A percentile compares a stretch with the other conserved stretches of the same genome.
Evolutionary conservation across 1,284 basidiomycete species (phyloP).

Genomic region (Serendipita sp.): DNA sequence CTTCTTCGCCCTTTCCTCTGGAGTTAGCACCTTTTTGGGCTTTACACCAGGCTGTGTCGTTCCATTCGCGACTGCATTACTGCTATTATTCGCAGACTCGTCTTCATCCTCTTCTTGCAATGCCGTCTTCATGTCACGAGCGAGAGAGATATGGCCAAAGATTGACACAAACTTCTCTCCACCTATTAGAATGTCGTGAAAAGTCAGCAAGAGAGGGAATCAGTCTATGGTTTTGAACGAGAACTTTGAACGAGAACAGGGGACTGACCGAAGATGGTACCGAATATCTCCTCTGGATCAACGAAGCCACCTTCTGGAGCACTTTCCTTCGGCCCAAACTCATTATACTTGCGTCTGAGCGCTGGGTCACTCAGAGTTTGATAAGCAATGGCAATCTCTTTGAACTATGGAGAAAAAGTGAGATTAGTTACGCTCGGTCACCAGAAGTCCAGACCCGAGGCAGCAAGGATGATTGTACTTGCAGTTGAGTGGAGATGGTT

Average conservation of each 20-base stretch:
- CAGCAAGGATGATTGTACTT: too few relatives aligned
- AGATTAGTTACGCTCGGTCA: too few relatives aligned
- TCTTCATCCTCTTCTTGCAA: conserved; percentile 85
- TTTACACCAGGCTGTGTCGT: neutral
- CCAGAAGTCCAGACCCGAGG: too few relatives aligned
- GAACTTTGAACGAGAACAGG: neutral
- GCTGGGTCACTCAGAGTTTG: conserved; percentile 72
- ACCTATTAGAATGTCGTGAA: conserved; percentile 19
- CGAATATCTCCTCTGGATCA: conserved; percentile 82
- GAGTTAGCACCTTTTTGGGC: conserved; percentile 38
- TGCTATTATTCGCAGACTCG: conserved; percentile 28
- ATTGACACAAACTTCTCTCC: conserved; percentile 73
- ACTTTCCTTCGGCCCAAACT: conserved; percentile 33
- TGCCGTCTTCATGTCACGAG: conserved; percentile 94
- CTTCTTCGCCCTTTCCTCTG: conserved; percentile 70
- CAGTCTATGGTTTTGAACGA: neutral
- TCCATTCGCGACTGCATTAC: neutral
- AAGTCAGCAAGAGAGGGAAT: conserved; percentile 8
- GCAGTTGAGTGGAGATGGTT: too few relatives aligned
- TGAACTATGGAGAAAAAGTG: conserved; percentile 33
- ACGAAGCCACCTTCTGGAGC: conserved; percentile 43
- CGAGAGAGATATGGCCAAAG: conserved; percentile 68
- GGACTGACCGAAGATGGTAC: conserved; percentile 60
- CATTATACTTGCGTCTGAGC: conserved; percentile 86
- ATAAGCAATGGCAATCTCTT: conserved; percentile 78